Conservation (phyloP, 352 stramenopile species). For the Aphanomyces astaci region DNA sequence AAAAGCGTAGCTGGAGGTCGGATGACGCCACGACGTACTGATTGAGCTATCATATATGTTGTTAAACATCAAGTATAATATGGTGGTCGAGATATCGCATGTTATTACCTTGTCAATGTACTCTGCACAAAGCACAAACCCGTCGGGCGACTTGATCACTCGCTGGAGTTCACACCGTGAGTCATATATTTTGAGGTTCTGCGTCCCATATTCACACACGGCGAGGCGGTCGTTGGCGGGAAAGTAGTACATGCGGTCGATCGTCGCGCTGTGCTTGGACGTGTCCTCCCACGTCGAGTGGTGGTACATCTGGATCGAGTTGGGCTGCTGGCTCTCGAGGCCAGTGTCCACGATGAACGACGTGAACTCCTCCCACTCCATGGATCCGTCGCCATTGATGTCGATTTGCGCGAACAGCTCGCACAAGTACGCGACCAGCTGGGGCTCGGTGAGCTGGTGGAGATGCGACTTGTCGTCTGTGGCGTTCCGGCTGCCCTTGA, state of each 20-base stretch:
- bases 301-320: conserved; percentile 83
- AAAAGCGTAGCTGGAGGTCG: conserved; percentile 76
- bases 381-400: conserved; percentile 86
- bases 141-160: conserved; percentile 55
- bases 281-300: conserved; percentile 70
- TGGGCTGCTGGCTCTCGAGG: conserved; percentile 75
- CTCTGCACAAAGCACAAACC: conserved; percentile 70
- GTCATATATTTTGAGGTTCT: conserved; percentile 79
- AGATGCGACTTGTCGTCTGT: conserved; percentile 60
- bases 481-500: conserved; percentile 36
- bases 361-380: conserved; percentile 90
- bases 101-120: conserved; percentile 61
- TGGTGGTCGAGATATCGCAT: too few relatives aligned
- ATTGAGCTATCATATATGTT: conserved; percentile 39
- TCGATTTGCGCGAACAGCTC: conserved; percentile 89
- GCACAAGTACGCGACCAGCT: conserved; percentile 78
- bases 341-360: conserved; percentile 87
- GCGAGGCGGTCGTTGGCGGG: conserved; percentile 53
- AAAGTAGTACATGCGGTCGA: conserved; percentile 84
- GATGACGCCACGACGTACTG: conserved; percentile 75
- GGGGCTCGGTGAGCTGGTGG: conserved; percentile 50
- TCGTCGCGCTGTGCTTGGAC: conserved; percentile 78
- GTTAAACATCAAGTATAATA: too few relatives aligned
- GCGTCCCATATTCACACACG: conserved; percentile 65
- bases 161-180: conserved; percentile 55